phyloP scores from a whole-genome alignment of 2,329 filamentous ascomycete genomes.

The Talaromyces sp. region DNA sequence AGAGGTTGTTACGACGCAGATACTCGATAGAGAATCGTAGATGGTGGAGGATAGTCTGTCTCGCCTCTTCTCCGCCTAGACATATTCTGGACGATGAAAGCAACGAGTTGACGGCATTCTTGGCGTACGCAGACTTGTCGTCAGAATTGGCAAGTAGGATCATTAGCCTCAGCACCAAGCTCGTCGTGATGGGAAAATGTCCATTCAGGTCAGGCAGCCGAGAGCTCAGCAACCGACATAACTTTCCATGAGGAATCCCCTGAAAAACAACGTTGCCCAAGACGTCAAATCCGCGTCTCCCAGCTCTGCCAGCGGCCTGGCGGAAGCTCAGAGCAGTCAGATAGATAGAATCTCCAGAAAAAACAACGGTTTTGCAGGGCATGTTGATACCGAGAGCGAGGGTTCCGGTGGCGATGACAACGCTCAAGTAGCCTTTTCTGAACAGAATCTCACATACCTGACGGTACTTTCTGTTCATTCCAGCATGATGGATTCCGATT shows the following conservation, averaged over 20 bases:
- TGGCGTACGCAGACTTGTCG: constrained; percentile 57
- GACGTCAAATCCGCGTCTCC: constrained; percentile 73
- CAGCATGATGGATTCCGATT: constrained; percentile 71
- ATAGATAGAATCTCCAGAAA: constrained; percentile 67
- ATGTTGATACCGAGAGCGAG: constrained; percentile 75
- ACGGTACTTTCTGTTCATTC: constrained; percentile 72
- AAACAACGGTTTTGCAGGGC: constrained; percentile 78
- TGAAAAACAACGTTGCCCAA: constrained; percentile 79
- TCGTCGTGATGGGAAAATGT: constrained; percentile 73
- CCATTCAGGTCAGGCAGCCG: constrained; percentile 68
- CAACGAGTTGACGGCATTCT: constrained; percentile 59
- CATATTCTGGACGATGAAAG: constrained; percentile 66
- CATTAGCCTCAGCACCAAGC: constrained; percentile 64
- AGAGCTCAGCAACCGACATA: constrained; percentile 66
- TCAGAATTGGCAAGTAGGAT: constrained; percentile 62
- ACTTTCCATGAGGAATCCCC: constrained; percentile 55
- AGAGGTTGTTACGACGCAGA: constrained; percentile 61
- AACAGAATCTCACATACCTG: constrained; percentile 59
- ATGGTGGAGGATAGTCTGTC: constrained; percentile 68
- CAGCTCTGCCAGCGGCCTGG: constrained; percentile 71
- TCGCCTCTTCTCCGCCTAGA: constrained; percentile 63
- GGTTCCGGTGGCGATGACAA: constrained; percentile 71
- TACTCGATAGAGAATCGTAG: constrained; percentile 78
- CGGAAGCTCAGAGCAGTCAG: constrained; percentile 71
- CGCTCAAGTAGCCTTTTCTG: constrained; percentile 63